Evolutionary conservation across 805 yeast genomes (phyloP).

Genomic region (Saturnispora quitensis): DNA sequence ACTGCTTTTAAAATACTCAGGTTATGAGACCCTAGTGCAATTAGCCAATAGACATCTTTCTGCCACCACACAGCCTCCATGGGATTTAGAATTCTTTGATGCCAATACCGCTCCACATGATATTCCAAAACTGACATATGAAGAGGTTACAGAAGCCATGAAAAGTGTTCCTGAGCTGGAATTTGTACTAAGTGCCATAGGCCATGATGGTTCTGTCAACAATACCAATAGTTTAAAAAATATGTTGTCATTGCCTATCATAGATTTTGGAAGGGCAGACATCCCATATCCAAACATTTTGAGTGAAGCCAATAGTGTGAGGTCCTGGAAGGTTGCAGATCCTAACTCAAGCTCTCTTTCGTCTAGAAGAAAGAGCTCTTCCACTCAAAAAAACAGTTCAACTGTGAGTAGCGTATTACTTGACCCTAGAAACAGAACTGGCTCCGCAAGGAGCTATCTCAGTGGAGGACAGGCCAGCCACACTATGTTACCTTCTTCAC

Average conservation of each 20-base stretch:
- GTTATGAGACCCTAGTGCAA: not conserved
- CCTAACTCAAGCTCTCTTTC: not conserved
- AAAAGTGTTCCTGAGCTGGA: not conserved
- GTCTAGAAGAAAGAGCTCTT: not conserved
- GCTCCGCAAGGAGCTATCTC: not conserved
- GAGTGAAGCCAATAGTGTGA: slow-evolving; percentile 1
- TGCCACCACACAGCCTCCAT: not conserved
- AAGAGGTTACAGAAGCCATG: not conserved
- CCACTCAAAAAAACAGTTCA: not conserved
- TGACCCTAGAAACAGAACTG: not conserved
- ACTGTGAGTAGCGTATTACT: not conserved
- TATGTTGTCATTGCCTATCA: not conserved
- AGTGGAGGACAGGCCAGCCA: not conserved
- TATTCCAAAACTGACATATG: not conserved
- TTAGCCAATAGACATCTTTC: not conserved
- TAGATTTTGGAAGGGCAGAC: not conserved
- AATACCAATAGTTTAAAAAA: too few species aligned
- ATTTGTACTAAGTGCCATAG: not conserved
- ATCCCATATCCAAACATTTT: slow-evolving; percentile 7
- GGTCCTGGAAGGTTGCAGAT: slow-evolving; percentile 1
- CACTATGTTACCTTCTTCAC: not conserved
- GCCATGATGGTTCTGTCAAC: not conserved
- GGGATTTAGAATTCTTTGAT: not conserved
- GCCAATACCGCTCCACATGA: not conserved
- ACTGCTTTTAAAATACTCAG: not conserved